Conservation (phyloP, 2,329 filamentous ascomycete species). For the Cercospora sp. region DNA sequence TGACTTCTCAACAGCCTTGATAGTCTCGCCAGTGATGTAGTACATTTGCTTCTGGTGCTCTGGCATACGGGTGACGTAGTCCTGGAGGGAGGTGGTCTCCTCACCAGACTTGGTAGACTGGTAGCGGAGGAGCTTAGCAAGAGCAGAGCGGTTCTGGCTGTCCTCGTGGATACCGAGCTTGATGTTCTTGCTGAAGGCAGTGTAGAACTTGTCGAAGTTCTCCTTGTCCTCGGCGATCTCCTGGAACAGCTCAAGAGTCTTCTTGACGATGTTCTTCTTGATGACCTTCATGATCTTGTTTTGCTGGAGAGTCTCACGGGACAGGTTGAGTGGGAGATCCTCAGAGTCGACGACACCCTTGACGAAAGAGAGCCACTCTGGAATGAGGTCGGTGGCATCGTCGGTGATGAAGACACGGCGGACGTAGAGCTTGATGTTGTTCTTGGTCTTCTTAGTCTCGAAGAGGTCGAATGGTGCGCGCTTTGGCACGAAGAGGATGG, state of each 20-base stretch:
- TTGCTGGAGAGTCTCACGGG: constrained; percentile 99
- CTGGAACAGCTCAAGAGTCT: constrained; percentile 98
- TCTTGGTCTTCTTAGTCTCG: constrained; percentile 99
- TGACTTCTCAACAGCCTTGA: constrained; percentile 97
- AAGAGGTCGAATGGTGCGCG: constrained; percentile 99
- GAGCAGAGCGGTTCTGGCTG: constrained; percentile 86
- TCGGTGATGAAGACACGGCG: constrained; percentile 99
- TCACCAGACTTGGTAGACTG: constrained; percentile 99
- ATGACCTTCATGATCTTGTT: constrained; percentile 99
- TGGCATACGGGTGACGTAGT: constrained; percentile 99
- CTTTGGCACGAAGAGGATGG: constrained; percentile 99
- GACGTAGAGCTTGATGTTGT: constrained; percentile 99
- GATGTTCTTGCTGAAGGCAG: constrained; percentile 99
- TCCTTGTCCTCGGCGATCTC: constrained; percentile 99
- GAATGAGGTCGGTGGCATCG: constrained; percentile 97
- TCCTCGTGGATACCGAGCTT: constrained; percentile 99
- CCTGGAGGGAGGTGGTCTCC: constrained; percentile 88
- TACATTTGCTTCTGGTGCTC: constrained; percentile 99
- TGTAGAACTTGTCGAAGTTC: constrained; percentile 99
- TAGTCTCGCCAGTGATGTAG: constrained; percentile 99
- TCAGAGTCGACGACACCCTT: constrained; percentile 99
- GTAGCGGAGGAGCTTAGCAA: constrained; percentile 98
- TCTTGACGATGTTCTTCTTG: constrained; percentile 99
- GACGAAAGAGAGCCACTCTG: constrained; percentile 98
- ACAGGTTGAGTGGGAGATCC: constrained; percentile 98